Conservation (phyloP, 2,329 filamentous ascomycete species). For the Laburnicola sp. region DNA sequence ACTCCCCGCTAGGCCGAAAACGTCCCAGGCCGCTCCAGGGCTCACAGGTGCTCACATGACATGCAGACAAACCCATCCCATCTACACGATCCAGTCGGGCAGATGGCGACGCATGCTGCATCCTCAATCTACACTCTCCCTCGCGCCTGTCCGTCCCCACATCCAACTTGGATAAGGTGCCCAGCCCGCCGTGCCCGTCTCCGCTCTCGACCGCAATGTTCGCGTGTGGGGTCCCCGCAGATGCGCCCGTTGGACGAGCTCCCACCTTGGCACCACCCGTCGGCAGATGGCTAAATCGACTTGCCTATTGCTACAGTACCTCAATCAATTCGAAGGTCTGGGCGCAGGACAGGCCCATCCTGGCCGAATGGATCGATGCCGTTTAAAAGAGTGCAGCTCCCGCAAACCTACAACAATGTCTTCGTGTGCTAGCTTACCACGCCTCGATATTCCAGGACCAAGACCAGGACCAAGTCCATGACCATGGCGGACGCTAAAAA, state of each 20-base stretch:
- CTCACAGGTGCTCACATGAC: too few relatives aligned
- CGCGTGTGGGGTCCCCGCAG: constrained; percentile 35
- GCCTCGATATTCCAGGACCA: neutral
- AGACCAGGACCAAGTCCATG: constrained; percentile 3
- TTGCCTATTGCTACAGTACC: too few relatives aligned
- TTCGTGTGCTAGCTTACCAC: neutral
- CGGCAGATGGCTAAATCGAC: constrained; percentile 36
- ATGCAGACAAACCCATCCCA: too few relatives aligned
- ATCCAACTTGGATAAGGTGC: constrained; percentile 26
- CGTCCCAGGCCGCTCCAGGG: neutral
- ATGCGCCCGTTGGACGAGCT: constrained; percentile 4
- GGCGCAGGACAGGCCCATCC: constrained; percentile 24
- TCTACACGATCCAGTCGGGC: neutral
- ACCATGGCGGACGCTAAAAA: constrained; percentile 26
- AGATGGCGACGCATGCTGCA: neutral
- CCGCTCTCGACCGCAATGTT: constrained; percentile 11
- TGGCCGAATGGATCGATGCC: constrained; percentile 24
- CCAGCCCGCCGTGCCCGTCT: constrained; percentile 21
- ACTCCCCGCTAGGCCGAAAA: neutral
- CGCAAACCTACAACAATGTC: neutral
- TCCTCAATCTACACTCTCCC: constrained; percentile 2
- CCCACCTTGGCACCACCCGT: constrained; percentile 25
- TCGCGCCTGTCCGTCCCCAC: constrained; percentile 26
- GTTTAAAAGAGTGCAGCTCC: constrained; percentile 6
- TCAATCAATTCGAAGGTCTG: constrained; percentile 19